These are phyloP conservation scores for Papiliotrema flavescens DNA, from an alignment of 1,284 basidiomycete species.

Conservation along the genomic window DNA sequence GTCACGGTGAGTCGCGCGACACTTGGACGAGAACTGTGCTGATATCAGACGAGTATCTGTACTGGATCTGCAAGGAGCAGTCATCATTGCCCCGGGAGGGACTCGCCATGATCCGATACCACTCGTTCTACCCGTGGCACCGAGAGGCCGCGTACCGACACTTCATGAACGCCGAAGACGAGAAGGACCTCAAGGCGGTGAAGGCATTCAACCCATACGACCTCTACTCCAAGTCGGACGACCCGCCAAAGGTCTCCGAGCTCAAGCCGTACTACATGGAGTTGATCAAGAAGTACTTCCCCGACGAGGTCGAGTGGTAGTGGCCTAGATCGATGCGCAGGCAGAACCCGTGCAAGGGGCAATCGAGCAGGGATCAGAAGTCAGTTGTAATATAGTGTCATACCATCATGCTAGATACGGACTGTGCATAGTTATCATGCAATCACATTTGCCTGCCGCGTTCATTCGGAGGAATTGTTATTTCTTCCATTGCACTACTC, in stretches of 20 bases:
- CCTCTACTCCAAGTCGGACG: constrained; percentile 82
- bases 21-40: not conserved
- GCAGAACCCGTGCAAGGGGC: too few relatives aligned
- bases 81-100: constrained; percentile 66
- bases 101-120: constrained; percentile 87
- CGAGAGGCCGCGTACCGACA: constrained; percentile 76
- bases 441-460: too few relatives aligned
- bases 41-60: constrained; percentile 58
- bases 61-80: constrained; percentile 36
- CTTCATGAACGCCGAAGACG: constrained; percentile 63
- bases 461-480: too few relatives aligned
- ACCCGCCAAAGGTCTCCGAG: constrained; percentile 59
- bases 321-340: too few relatives aligned
- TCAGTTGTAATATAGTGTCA: not conserved
- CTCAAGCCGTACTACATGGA: constrained; percentile 77
- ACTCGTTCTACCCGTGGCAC: constrained; percentile 96
- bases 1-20: constrained; percentile 58
- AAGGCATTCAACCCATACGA: constrained; percentile 63
- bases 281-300: constrained; percentile 82
- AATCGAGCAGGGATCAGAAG: not conserved
- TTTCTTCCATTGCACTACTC: too few relatives aligned
- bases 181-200: constrained; percentile 36
- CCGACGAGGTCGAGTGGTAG: constrained; percentile 70
- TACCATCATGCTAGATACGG: too few relatives aligned
- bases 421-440: too few relatives aligned